A percentile compares a stretch with the other conserved stretches of the same genome.
Evolutionary conservation across 75 land plant species (phyloP).

Genomic region (Ceratopteris richardii): DNA sequence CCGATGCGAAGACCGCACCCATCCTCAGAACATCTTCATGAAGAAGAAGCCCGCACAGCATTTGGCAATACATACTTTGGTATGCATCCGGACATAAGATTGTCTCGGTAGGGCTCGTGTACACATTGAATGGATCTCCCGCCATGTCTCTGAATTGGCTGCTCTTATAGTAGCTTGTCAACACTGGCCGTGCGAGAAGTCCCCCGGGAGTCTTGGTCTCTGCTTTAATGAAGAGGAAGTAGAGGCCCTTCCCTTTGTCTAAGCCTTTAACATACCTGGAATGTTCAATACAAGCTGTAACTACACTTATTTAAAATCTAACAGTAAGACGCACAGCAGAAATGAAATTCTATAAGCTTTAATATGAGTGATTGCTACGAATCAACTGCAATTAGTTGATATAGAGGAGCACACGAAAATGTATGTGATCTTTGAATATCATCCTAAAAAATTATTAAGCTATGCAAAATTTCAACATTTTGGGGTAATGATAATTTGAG

Average conservation of each 20-base stretch:
- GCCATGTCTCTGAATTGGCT: constrained; percentile 40
- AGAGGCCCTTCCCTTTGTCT: constrained; percentile 71
- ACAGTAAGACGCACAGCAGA: no score
- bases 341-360: no score
- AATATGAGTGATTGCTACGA: no score
- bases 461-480: no score
- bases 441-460: no score
- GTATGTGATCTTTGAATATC: no score
- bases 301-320: no score
- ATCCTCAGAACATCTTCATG: constrained; percentile 49
- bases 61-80: constrained; percentile 86
- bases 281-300: no score
- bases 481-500: no score
- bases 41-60: constrained; percentile 64
- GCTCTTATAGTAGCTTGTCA: constrained; percentile 76
- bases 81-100: constrained; percentile 55
- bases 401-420: neutral
- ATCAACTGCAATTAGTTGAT: neutral
- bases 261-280: constrained; percentile 58
- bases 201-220: constrained; percentile 73
- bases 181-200: constrained; percentile 56
- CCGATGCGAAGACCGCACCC: constrained; percentile 77
- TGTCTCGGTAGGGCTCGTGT: constrained; percentile 72
- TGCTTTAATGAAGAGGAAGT: constrained; percentile 63
- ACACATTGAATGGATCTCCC: constrained; percentile 48